Evolutionary conservation across 2,329 filamentous ascomycete species (phyloP).

Genomic region (Botryosphaeria dothidea): DNA sequence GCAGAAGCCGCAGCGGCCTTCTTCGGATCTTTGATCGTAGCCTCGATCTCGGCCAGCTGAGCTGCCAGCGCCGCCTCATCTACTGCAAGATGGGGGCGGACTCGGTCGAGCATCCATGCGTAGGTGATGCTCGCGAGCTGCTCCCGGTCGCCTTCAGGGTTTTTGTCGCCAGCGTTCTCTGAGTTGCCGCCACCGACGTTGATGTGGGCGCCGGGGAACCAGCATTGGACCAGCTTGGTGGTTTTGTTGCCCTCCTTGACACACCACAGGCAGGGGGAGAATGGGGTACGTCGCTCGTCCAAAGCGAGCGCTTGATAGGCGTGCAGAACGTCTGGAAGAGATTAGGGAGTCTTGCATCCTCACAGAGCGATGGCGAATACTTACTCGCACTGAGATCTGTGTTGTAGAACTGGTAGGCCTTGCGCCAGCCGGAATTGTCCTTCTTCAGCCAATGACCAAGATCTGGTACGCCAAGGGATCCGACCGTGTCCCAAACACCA

Average conservation of each 20-base stretch:
- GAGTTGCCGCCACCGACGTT: slow-evolving; percentile 52
- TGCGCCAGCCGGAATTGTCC: slow-evolving; percentile 14
- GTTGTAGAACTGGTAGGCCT: slow-evolving; percentile 18
- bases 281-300: slow-evolving; percentile 54
- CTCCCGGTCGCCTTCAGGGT: background rate
- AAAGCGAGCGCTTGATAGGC: slow-evolving; percentile 59
- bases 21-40: background rate
- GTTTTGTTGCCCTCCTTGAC: slow-evolving; percentile 26
- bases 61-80: background rate
- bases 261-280: slow-evolving; percentile 55
- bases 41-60: background rate
- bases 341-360: no score
- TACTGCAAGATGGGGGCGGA: background rate
- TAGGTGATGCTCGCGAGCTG: slow-evolving; percentile 39
- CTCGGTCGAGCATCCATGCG: slow-evolving; percentile 42
- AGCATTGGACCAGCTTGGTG: slow-evolving; percentile 49
- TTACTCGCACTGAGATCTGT: slow-evolving; percentile 5
- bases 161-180: slow-evolving; percentile 19
- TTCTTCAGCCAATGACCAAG: background rate
- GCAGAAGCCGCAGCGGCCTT: no score
- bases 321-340: slow-evolving; percentile 47
- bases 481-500: slow-evolving; percentile 50
- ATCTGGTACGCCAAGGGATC: background rate
- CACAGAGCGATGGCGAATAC: no score
- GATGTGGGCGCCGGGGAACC: slow-evolving; percentile 57